Evolutionary conservation across 2,329 filamentous ascomycete genomes (phyloP), one percentile per base, ranked within the genome.

Genomic region (Cercospora berteroae): DNA sequence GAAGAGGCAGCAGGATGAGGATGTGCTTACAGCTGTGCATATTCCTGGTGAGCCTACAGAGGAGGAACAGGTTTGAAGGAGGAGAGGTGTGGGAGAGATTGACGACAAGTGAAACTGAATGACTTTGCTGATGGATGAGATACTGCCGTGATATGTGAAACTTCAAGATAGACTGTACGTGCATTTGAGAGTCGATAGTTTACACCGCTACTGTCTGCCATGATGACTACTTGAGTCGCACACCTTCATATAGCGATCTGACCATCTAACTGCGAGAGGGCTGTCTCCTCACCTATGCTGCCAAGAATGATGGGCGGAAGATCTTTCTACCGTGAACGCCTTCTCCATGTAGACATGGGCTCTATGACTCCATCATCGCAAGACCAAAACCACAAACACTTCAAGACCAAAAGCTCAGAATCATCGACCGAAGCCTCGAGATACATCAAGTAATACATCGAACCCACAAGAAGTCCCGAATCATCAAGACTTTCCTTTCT

Each of bases 21-120:
- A 64, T 50, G 42, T 61, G 10, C 27, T 56, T 31, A 66, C 64
- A 9, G 60, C 65, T 18, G 63, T 60, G 42, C 60, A 67, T 56
- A 31, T 67, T 36, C 65, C 61, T n/a, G 52, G 52, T 33, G 62
- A 61, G 58, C 27, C 20, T 16, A 25, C 0, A 5, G 58, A 25
- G 5, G 58, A 60, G n/a, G 18, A 20, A 20, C 10, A 36, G 25
- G 9, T 4, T 9, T 31, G 31, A 31, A 4, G n/a, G 16, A 23
- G 36, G 31, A 27, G 31, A 48, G 5, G 4, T 39, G 29, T 31
- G 6, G 6, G 29, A 31, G 29, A 29, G 27, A 7, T 29, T 29
- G 6, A 29, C 4, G 27, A 29, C 27, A 7, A 29, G 27, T 29
- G 27, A 29, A 5, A 39, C 3, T 39, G 33, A 39, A 16, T 9